A percentile compares a stretch with the other conserved stretches of the same genome.
Conservation (phyloP, 2,329 filamentous ascomycete genomes). For the Amauroascus niger region DNA sequence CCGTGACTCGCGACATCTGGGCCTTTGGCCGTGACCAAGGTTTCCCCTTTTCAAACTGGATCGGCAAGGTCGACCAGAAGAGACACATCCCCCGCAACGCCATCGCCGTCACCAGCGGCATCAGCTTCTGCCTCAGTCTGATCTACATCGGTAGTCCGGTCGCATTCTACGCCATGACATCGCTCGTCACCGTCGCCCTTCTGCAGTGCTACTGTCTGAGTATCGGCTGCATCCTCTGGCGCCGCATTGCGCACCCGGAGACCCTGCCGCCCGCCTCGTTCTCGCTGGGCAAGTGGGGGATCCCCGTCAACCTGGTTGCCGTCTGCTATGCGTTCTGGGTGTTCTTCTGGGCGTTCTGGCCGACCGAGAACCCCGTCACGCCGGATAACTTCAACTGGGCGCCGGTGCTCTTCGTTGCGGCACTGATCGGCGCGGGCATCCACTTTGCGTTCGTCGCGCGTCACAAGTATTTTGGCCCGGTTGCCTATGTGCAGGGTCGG, state of each 20-base stretch:
- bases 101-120: slow-evolving; percentile 25
- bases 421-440: slow-evolving; percentile 1
- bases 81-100: slow-evolving; percentile 35
- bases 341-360: slow-evolving; percentile 13
- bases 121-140: slow-evolving; percentile 34
- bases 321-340: slow-evolving; percentile 27
- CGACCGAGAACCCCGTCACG: neutral
- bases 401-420: slow-evolving; percentile 2
- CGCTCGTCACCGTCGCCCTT: slow-evolving; percentile 40
- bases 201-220: slow-evolving; percentile 37
- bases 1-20: slow-evolving; percentile 36
- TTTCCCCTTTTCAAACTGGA: slow-evolving; percentile 42
- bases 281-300: slow-evolving; percentile 35
- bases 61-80: slow-evolving; percentile 38
- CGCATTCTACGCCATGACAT: slow-evolving; percentile 46
- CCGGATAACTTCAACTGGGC: slow-evolving; percentile 10
- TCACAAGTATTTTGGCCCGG: slow-evolving; percentile 13
- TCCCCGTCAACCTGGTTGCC: slow-evolving; percentile 38
- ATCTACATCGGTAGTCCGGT: slow-evolving; percentile 45
- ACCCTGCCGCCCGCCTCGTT: slow-evolving; percentile 12
- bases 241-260: slow-evolving; percentile 26
- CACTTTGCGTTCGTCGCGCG: slow-evolving; percentile 10
- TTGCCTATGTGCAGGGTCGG: slow-evolving; percentile 9
- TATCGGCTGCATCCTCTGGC: slow-evolving; percentile 5
- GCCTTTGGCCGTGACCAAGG: slow-evolving; percentile 44